Evolutionary conservation across 768 basidiomycete species (phyloP), one percentile per base, ranked within the genome.

Genomic region (Mycena venus): DNA sequence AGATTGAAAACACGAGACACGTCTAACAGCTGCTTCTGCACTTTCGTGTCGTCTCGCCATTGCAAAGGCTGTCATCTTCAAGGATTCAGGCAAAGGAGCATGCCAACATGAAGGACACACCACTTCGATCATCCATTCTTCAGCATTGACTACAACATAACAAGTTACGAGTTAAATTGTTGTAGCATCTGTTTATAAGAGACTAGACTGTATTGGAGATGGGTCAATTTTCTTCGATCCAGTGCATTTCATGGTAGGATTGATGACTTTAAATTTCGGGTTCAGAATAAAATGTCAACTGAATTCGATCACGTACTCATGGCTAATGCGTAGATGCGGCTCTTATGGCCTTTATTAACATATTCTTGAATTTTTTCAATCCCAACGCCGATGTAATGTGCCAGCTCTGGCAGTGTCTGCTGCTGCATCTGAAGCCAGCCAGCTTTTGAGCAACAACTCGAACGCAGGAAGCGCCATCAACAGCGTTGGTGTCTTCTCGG

Each of bases 311-410:
- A 63, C 72, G 59, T 74, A 84, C 83, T 74, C 81, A 84, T 83
- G 1, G 83, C 83, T n/a, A 82, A 75, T 5, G 77, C 80, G 77
- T 84, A 85, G 5, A 80, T 78, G 2, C 72, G 75, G 10, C 76
- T 82, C n/a, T 71, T 75, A 6, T 80, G 76, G 25, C 79, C 67
- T 29, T 79, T 75, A 0, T 32, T 29, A 7, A 81, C 42, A 67
- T 85, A 85, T 29, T 85, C 82, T 61, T 83, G 73, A 17, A 86
- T 69, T 68, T 86, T 86, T 1, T 42, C 19, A 12, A 84, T 77
- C 1, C 77, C 78, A 10, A 79, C 78, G 25, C 72, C 72, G 47
- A 85, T 83, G 32, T 74, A 75, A 31, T 80, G 79, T 0, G 75
- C 36, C 1, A 85, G 75, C 65, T 79, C 73, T 0, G 81, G 82